phyloP scores from a whole-genome alignment of 164 flowering plant species.

The Dillenia suffruticosa region DNA sequence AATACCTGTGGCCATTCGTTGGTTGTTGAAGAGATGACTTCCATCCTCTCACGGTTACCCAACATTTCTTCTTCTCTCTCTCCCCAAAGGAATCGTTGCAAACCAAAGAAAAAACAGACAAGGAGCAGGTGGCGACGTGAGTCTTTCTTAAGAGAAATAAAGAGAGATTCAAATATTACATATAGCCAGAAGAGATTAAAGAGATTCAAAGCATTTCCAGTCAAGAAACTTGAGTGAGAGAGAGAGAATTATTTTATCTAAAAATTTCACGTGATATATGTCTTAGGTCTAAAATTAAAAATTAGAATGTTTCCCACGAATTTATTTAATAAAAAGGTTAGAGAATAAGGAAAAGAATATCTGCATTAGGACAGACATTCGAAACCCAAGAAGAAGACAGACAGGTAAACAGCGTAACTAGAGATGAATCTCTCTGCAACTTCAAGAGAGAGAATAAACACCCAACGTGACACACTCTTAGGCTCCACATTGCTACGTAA shows the following conservation, averaged over 20 bases:
- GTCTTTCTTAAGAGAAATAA: constrained; percentile 21
- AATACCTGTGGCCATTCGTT: constrained; percentile 45
- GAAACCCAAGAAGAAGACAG: constrained; percentile 30
- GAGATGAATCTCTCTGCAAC: constrained; percentile 35
- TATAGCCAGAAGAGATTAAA: no score
- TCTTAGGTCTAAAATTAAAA: no score
- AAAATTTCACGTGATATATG: no score
- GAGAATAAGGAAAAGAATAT: constrained; percentile 2
- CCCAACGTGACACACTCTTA: constrained; percentile 9
- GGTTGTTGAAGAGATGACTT: constrained; percentile 32
- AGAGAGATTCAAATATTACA: neutral
- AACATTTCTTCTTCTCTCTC: constrained; percentile 14
- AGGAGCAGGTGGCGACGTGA: constrained; percentile 39
- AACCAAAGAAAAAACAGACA: constrained; percentile 31
- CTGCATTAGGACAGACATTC: constrained; percentile 10
- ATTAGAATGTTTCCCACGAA: no score
- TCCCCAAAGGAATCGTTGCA: constrained; percentile 24
- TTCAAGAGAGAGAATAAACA: constrained; percentile 25
- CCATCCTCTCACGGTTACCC: constrained; percentile 41
- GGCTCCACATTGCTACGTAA: constrained; percentile 24
- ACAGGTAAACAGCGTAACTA: constrained; percentile 11
- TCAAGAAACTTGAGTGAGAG: neutral
- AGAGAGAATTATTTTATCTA: no score
- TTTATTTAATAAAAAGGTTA: neutral
- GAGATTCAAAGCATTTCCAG: no score